Conservation (phyloP, 176 grass and related monocot genomes). For the Oryza rufipogon region DNA sequence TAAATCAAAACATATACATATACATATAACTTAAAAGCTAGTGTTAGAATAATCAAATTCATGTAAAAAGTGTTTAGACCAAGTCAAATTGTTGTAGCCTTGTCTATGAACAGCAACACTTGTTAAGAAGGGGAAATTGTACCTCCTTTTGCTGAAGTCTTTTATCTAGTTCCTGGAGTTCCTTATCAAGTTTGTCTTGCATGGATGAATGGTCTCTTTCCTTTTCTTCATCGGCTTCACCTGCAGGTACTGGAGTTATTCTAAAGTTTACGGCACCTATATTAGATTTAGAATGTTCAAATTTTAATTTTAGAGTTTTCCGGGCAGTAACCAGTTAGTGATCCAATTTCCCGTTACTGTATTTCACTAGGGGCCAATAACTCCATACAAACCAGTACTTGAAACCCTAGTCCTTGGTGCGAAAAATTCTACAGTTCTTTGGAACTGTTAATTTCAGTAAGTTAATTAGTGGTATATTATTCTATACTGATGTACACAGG, state of each 20-base stretch:
- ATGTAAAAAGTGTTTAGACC: conserved; percentile 1
- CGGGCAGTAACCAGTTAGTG: neutral
- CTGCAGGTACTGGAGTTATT: conserved; percentile 39
- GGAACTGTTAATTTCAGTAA: neutral
- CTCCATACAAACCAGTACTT: neutral
- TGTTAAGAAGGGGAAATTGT: conserved; percentile 2
- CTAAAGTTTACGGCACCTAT: neutral
- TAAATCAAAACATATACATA: conserved; percentile 14
- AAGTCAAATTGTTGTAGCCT: neutral
- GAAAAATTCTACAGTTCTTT: neutral
- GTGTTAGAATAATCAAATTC: neutral
- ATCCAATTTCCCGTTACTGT: neutral
- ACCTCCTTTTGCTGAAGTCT: conserved; percentile 96
- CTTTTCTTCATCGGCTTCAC: conserved; percentile 87
- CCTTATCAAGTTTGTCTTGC: conserved; percentile 83
- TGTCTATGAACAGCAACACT: neutral
- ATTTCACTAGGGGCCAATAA: neutral
- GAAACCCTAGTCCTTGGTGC: neutral
- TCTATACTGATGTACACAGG: neutral
- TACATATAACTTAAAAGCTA: conserved; percentile 4
- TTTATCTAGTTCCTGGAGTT: conserved; percentile 89
- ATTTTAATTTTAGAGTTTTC: neutral
- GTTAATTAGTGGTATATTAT: neutral
- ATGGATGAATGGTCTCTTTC: conserved; percentile 89
- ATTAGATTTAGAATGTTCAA: neutral